phyloP scores from a whole-genome alignment of 352 stramenopile species.

The Pythium vanterpoolii region DNA sequence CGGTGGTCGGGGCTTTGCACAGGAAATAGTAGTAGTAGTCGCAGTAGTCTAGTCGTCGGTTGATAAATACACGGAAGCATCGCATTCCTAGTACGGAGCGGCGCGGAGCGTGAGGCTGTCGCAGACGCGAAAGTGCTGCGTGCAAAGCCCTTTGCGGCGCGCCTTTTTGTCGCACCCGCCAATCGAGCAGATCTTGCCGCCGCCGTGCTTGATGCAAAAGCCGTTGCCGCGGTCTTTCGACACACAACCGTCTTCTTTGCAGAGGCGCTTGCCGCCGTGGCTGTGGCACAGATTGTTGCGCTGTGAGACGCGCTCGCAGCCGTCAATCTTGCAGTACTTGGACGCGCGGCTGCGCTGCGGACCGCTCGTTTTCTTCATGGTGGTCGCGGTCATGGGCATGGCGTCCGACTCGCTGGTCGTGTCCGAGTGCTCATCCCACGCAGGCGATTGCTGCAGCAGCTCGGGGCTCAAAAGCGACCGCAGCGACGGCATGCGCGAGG shows the following conservation, averaged over 20 bases:
- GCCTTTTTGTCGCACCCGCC: constrained; percentile 77
- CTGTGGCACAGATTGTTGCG: constrained; percentile 83
- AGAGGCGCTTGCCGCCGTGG: constrained; percentile 80
- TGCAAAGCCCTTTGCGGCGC: constrained; percentile 76
- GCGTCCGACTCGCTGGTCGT: constrained; percentile 17
- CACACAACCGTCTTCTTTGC: constrained; percentile 69
- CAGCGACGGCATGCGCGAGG: constrained; percentile 39
- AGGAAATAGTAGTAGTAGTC: background rate
- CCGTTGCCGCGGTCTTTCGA: constrained; percentile 82
- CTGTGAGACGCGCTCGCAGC: constrained; percentile 75
- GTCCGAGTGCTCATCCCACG: constrained; percentile 22
- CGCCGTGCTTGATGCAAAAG: constrained; percentile 83
- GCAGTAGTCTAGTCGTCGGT: background rate
- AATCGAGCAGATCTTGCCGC: constrained; percentile 79
- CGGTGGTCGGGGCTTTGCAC: no score
- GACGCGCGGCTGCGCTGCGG: constrained; percentile 66
- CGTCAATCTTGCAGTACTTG: constrained; percentile 86
- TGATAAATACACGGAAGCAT: constrained; percentile 11
- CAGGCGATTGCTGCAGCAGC: constrained; percentile 3
- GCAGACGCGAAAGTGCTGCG: constrained; percentile 68
- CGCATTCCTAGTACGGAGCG: background rate
- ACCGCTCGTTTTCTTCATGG: background rate
- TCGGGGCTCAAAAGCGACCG: constrained; percentile 53
- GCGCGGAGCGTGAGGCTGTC: constrained; percentile 28
- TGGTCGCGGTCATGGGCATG: background rate